Percentiles rank a stretch among this genome's conserved stretches.
Conservation (phyloP, 73 alveolate genomes). For the Stentor coeruleus region DNA sequence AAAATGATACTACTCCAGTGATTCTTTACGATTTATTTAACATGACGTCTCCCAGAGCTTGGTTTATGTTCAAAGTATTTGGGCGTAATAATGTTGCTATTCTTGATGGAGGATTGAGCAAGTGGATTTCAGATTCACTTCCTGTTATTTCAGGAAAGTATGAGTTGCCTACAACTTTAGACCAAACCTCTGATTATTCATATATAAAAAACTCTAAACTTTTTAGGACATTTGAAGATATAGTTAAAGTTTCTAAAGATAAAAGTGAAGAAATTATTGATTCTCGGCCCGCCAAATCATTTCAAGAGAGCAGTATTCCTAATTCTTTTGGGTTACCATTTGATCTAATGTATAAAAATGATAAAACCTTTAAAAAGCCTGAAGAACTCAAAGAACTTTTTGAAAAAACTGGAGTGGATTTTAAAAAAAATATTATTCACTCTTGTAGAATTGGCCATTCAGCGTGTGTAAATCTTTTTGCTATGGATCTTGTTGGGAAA, state of each 20-base stretch:
- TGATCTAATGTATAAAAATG: too few relatives aligned
- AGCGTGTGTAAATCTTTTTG: slow-evolving; percentile 1
- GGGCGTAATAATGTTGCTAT: not conserved
- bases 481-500: not conserved
- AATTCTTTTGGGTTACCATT: too few relatives aligned
- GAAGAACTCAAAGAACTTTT: not conserved
- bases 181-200: not conserved
- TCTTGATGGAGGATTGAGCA: not conserved
- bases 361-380: not conserved
- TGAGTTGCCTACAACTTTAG: not conserved
- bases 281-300: not conserved
- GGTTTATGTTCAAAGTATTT: not conserved
- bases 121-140: not conserved
- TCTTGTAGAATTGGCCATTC: not conserved
- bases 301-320: too few relatives aligned
- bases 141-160: not conserved
- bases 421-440: not conserved
- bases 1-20: not conserved
- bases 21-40: not conserved
- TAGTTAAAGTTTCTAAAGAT: not conserved
- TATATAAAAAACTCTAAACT: not conserved
- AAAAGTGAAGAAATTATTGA: not conserved
- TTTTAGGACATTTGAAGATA: not conserved
- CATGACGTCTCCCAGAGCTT: not conserved
- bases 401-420: not conserved